A percentile compares a stretch with the other conserved stretches of the same genome.
These are phyloP conservation scores for Phialophora tarda DNA, from an alignment of 2,329 filamentous ascomycete genomes.

Conservation along the genomic window DNA sequence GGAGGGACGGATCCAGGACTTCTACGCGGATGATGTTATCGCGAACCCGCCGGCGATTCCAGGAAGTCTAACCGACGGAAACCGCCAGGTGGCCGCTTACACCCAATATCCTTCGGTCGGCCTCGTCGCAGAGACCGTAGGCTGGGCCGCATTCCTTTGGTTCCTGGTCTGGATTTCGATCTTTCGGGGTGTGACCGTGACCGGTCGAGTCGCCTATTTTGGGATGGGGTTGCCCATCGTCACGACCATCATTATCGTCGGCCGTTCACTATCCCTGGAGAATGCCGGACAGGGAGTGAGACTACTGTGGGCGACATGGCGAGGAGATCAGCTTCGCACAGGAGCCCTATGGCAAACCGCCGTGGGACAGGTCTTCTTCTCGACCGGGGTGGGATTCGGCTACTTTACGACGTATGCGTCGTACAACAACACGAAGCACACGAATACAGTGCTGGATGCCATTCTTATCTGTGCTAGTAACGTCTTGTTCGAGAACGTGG, in stretches of 20 bases:
- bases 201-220: constrained; percentile 65
- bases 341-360: constrained; percentile 66
- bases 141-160: constrained; percentile 65
- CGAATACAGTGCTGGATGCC: constrained; percentile 65
- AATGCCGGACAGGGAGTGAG: constrained; percentile 61
- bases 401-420: constrained; percentile 65
- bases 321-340: constrained; percentile 56
- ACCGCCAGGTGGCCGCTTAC: constrained; percentile 42
- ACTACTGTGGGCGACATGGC: constrained; percentile 57
- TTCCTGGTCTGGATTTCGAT: constrained; percentile 66
- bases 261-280: constrained; percentile 59
- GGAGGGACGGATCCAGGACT: constrained; percentile 58
- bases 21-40: constrained; percentile 58
- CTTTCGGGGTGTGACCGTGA: constrained; percentile 63
- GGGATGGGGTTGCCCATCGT: constrained; percentile 67
- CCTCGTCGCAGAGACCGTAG: constrained; percentile 62
- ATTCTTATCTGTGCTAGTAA: constrained; percentile 62
- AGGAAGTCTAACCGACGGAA: constrained; percentile 44
- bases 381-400: constrained; percentile 63
- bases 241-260: constrained; percentile 62
- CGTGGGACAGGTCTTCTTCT: constrained; percentile 66
- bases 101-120: constrained; percentile 55
- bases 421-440: constrained; percentile 62
- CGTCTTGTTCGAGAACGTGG: constrained; percentile 62
- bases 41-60: constrained; percentile 51